These are phyloP conservation scores for Lodderomyces theae DNA, from an alignment of 1,139 yeast species.

Conservation along the genomic window DNA sequence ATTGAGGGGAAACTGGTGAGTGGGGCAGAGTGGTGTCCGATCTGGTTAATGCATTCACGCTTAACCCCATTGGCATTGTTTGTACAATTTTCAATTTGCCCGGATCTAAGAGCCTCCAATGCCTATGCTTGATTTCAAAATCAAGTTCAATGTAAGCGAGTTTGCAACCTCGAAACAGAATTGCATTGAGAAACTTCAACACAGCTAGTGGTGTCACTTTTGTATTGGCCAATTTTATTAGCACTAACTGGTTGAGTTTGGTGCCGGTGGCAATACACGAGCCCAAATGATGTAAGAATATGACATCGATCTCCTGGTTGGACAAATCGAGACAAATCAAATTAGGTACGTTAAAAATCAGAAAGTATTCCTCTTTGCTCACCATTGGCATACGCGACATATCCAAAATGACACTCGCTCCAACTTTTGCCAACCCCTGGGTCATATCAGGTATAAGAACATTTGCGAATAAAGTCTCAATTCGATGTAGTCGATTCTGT, in stretches of 20 bases:
- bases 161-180: not conserved
- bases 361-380: conserved; percentile 24
- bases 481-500: conserved; percentile 22
- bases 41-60: conserved; percentile 17
- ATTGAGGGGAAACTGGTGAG: too few relatives aligned
- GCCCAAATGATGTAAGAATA: conserved; percentile 25
- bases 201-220: conserved; percentile 9
- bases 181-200: not conserved
- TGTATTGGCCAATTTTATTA: conserved; percentile 21
- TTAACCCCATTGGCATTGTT: conserved; percentile 26
- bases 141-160: not conserved
- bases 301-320: conserved; percentile 30
- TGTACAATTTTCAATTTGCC: conserved; percentile 12
- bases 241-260: conserved; percentile 22
- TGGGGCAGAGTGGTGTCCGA: not conserved
- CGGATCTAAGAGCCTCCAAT: not conserved
- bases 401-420: conserved; percentile 23
- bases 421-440: conserved; percentile 4
- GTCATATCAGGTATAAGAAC: conserved; percentile 22
- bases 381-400: conserved; percentile 13
- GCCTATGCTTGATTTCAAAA: not conserved
- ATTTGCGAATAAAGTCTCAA: conserved; percentile 37
- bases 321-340: conserved; percentile 36
- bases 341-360: conserved; percentile 28
- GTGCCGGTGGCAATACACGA: conserved; percentile 23